Evolutionary conservation across 768 basidiomycete genomes (phyloP).

Genomic region (Boletus sp.): DNA sequence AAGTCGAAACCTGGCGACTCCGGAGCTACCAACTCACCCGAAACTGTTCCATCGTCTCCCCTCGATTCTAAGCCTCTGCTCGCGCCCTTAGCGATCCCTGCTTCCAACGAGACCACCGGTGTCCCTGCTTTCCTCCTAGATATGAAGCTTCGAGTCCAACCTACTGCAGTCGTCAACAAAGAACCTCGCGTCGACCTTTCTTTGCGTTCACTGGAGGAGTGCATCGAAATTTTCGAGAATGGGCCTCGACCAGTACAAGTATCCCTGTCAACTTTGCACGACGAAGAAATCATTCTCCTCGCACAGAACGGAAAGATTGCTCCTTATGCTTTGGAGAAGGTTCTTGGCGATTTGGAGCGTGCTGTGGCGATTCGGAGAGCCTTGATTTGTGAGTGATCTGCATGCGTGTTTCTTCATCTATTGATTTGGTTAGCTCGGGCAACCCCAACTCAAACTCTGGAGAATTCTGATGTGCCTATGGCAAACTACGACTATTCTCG

Average conservation of each 20-base stretch:
- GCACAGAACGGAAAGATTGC: slow-evolving; percentile 91
- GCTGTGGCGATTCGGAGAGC: slow-evolving; percentile 86
- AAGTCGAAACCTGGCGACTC: slow-evolving; percentile 15
- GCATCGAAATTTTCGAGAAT: slow-evolving; percentile 76
- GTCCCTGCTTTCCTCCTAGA: slow-evolving; percentile 31
- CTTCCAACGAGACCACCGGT: slow-evolving; percentile 18
- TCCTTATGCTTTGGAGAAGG: slow-evolving; percentile 94
- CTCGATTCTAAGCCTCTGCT: slow-evolving; percentile 16
- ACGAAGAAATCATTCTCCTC: slow-evolving; percentile 90
- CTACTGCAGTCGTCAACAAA: slow-evolving; percentile 12
- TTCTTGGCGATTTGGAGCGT: slow-evolving; percentile 82
- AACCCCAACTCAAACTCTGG: slow-evolving; percentile 79
- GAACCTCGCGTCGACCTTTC: slow-evolving; percentile 12
- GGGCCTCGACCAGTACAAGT: slow-evolving; percentile 60
- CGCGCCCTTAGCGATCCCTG: slow-evolving; percentile 26
- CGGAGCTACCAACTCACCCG: slow-evolving; percentile 17
- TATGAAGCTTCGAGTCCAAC: slow-evolving; percentile 34
- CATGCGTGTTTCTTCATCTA: neutral
- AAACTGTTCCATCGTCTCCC: slow-evolving; percentile 15
- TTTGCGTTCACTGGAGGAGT: slow-evolving; percentile 67
- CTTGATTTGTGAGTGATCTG: slow-evolving; percentile 70
- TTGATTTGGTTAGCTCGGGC: slow-evolving; percentile 62
- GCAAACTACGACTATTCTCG: slow-evolving; percentile 88
- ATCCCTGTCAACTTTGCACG: slow-evolving; percentile 63
- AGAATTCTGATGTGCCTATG: slow-evolving; percentile 80